Evolutionary conservation across 306 rosid species (phyloP).

Genomic region (Inga leiocalycina): DNA sequence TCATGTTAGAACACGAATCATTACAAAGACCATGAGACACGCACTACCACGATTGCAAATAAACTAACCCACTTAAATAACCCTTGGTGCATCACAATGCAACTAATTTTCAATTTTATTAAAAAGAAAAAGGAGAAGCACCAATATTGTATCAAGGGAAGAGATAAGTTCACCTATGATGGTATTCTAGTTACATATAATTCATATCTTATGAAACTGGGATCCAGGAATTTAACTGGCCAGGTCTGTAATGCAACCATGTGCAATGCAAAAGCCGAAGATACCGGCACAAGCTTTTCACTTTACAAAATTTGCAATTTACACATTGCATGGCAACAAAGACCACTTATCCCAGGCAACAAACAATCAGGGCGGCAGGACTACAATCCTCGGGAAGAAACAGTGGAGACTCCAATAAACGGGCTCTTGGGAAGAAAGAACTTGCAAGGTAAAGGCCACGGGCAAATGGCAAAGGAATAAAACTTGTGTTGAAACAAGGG

Average conservation of each 20-base stretch:
- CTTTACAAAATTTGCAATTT: background rate
- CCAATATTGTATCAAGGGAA: background rate
- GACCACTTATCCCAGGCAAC: background rate
- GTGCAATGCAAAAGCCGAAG: background rate
- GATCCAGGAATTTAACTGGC: background rate
- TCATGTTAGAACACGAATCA: constrained; percentile 41
- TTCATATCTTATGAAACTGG: background rate
- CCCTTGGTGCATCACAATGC: background rate
- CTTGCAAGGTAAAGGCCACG: background rate
- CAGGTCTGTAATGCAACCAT: background rate
- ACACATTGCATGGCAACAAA: background rate
- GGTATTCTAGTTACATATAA: background rate
- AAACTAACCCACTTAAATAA: background rate
- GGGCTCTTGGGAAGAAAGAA: background rate
- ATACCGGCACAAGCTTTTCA: background rate
- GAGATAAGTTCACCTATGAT: background rate
- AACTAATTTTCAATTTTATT: background rate
- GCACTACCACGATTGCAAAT: constrained; percentile 10
- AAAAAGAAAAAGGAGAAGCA: background rate
- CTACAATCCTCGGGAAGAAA: too few relatives aligned
- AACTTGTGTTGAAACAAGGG: background rate
- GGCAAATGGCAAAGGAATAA: background rate
- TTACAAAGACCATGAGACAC: background rate
- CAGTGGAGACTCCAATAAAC: too few relatives aligned
- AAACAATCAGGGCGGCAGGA: background rate